Evolutionary conservation across 2,329 filamentous ascomycete species (phyloP), one percentile per base, ranked within the genome.

Genomic region (Sclerotinia borealis): DNA sequence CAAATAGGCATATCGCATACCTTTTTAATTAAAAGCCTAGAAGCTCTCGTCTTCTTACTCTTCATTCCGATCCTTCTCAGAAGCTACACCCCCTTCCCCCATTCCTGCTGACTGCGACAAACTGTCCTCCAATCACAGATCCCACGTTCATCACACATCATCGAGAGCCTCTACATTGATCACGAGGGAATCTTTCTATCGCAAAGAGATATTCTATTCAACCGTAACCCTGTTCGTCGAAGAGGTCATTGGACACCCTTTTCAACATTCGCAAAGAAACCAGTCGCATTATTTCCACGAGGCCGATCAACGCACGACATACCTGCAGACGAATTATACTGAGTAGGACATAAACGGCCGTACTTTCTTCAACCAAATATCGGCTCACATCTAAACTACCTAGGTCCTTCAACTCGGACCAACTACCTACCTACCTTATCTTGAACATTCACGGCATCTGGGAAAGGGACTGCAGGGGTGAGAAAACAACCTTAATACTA

Each of bases 221-320:
- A 52, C 64, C 41, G 56, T 43, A 39, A 68, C 63, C 68, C 66
- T 66, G 56, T 68, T 67, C 62, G 54, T 58, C 63, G 54, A 47
- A 66, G 61, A 67, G 72, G 71, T 74, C 73, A 74, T 73, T 74
- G 71, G 72, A 70, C 70, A 68, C 71, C 68, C 69, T 66, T 69
- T 66, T 67, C 50, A 55, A 52, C 59, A 31, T 47, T 34, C 52
- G 56, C 64, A 54, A 47, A 47, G 43, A 67, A 63, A 65, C 68
- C 71, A 68, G 68, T 71, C 68, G 68, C 64, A 52, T 70, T 70
- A 64, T 66, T 68, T 70, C 70, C 69, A 59, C 61, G 27, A 22
- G 63, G 68, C 63, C 65, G 67, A 70, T 72, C 68, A 59, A 63
- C 68, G 70, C 71, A 72, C 64, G 65, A 74, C 72, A 74, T 72